Percentiles rank a stretch among this genome's conserved stretches.
phyloP scores from a whole-genome alignment of 2,329 filamentous ascomycete genomes.

The Tympanopsis confertula region DNA sequence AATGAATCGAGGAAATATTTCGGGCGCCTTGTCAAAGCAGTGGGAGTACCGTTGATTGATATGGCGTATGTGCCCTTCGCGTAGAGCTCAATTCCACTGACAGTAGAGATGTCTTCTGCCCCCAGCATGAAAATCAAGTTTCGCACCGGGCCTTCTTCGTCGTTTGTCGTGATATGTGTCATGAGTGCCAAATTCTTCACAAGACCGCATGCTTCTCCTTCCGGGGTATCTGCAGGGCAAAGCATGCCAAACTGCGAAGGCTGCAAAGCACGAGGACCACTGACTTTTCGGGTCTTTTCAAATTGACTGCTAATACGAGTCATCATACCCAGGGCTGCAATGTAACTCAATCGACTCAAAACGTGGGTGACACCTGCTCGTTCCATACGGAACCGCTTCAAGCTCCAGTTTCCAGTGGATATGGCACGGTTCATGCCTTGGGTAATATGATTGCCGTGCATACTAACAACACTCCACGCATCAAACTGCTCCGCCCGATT shows the following conservation, averaged over 20 bases:
- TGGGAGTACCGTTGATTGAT: slow-evolving; percentile 88
- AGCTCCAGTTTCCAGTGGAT: slow-evolving; percentile 92
- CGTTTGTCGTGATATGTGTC: slow-evolving; percentile 97
- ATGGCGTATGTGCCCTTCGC: slow-evolving; percentile 75
- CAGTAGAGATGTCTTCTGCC: slow-evolving; percentile 66
- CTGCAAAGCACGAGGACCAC: slow-evolving; percentile 86
- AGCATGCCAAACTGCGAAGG: slow-evolving; percentile 98
- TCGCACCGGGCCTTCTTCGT: slow-evolving; percentile 81
- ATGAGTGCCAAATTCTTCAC: slow-evolving; percentile 97
- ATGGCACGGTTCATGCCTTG: slow-evolving; percentile 91
- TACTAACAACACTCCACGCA: slow-evolving; percentile 71
- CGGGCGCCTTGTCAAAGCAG: slow-evolving; percentile 74
- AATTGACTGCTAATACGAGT: slow-evolving; percentile 97
- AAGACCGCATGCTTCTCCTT: slow-evolving; percentile 94
- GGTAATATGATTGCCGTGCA: slow-evolving; percentile 78
- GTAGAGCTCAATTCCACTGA: slow-evolving; percentile 75
- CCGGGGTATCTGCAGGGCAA: slow-evolving; percentile 90
- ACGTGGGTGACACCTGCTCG: slow-evolving; percentile 93
- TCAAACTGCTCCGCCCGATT: slow-evolving; percentile 83
- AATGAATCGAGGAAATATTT: slow-evolving; percentile 80
- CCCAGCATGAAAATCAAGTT: slow-evolving; percentile 80
- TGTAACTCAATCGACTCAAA: slow-evolving; percentile 87
- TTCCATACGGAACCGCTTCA: slow-evolving; percentile 99
- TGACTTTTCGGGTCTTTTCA: slow-evolving; percentile 95
- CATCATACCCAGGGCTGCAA: slow-evolving; percentile 98